phyloP scores from a whole-genome alignment of 1,284 basidiomycete genomes.

The Malassezia yamatoensis region DNA sequence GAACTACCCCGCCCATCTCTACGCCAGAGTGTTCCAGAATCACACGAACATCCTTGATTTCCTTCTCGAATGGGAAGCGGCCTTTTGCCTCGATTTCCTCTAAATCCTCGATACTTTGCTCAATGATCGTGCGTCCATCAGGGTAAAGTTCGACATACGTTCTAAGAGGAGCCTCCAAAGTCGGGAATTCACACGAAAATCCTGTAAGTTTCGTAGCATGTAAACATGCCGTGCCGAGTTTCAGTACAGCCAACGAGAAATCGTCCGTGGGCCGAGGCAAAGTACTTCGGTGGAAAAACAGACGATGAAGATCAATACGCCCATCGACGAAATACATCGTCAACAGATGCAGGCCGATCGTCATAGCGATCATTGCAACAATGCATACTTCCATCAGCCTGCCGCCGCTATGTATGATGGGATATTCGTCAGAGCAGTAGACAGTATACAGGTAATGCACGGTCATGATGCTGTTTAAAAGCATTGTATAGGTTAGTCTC shows the following conservation, averaged over 20 bases:
- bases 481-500: slow-evolving; percentile 26
- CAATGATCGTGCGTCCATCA: slow-evolving; percentile 14
- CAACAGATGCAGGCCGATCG: slow-evolving; percentile 29
- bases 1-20: slow-evolving; percentile 6
- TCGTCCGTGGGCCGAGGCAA: slow-evolving; percentile 32
- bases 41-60: slow-evolving; percentile 27
- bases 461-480: slow-evolving; percentile 24
- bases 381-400: slow-evolving; percentile 29
- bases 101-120: slow-evolving; percentile 6
- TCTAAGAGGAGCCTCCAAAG: slow-evolving; percentile 21
- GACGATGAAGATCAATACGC: slow-evolving; percentile 19
- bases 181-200: slow-evolving; percentile 27
- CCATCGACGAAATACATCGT: slow-evolving; percentile 35
- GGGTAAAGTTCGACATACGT: slow-evolving; percentile 36
- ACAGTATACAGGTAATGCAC: slow-evolving; percentile 28
- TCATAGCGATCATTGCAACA: slow-evolving; percentile 27
- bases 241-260: slow-evolving; percentile 36
- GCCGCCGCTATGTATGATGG: slow-evolving; percentile 31
- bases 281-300: slow-evolving; percentile 26
- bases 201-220: slow-evolving; percentile 37
- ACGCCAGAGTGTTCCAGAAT: slow-evolving; percentile 5
- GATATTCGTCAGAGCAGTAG: slow-evolving; percentile 21
- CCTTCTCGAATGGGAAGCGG: slow-evolving; percentile 19
- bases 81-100: slow-evolving; percentile 5
- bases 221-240: slow-evolving; percentile 40